A percentile compares a stretch with the other conserved stretches of the same genome.
phyloP scores from a whole-genome alignment of 2,329 filamentous ascomycete genomes.

The Talaromyces albobiverticillius region DNA sequence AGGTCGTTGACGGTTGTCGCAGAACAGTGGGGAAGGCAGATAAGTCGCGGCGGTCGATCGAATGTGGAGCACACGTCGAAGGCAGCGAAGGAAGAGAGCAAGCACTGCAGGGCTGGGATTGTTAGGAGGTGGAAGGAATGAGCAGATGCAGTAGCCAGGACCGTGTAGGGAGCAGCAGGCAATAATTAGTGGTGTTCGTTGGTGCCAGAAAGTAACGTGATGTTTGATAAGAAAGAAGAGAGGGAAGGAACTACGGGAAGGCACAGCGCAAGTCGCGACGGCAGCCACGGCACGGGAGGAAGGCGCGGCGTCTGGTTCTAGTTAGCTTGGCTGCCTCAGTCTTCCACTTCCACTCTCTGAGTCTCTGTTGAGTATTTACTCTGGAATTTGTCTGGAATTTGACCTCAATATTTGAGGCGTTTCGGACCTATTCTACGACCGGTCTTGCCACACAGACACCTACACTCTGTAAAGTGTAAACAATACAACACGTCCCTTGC shows the following conservation, averaged over 20 bases:
- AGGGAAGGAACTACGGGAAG: background rate
- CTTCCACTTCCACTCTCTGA: no score
- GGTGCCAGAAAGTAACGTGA: no score
- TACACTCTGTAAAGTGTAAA: no score
- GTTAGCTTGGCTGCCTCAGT: background rate
- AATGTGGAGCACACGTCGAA: slow-evolving; percentile 2
- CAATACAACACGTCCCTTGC: no score
- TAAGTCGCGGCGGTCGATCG: slow-evolving; percentile 9
- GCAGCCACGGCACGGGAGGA: no score
- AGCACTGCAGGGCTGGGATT: no score
- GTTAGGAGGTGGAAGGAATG: background rate
- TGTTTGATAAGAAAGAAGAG: slow-evolving; percentile 1
- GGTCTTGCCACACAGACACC: no score
- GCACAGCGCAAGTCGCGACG: slow-evolving; percentile 9
- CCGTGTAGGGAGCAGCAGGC: no score
- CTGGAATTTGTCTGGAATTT: no score
- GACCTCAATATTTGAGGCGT: no score
- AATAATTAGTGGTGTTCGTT: background rate
- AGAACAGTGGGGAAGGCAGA: slow-evolving; percentile 8
- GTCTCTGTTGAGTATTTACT: no score
- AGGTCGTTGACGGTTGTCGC: slow-evolving; percentile 1
- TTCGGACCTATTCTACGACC: no score
- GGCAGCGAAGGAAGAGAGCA: background rate
- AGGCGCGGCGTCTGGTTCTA: background rate
- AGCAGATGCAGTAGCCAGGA: background rate